Conservation (phyloP, 208 protist genomes). For the Crithidia fasciculata region DNA sequence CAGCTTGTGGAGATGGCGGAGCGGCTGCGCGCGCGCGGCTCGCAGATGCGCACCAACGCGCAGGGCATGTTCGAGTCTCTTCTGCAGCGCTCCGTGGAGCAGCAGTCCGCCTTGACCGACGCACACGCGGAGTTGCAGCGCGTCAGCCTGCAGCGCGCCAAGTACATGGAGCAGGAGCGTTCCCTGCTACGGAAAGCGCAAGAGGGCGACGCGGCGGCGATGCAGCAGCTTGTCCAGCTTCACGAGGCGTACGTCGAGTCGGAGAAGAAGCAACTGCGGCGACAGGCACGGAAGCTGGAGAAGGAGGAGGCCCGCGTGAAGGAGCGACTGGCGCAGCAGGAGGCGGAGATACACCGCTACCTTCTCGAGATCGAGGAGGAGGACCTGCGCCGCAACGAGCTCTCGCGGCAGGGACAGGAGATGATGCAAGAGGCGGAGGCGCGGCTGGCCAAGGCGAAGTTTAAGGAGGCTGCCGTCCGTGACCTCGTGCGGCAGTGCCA, state of each 20-base stretch:
- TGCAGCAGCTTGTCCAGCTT: constrained; percentile 25
- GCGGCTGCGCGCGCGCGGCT: constrained; percentile 32
- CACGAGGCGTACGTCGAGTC: constrained; percentile 29
- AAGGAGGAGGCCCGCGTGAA: constrained; percentile 45
- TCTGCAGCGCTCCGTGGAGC: constrained; percentile 38
- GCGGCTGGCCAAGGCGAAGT: constrained; percentile 44
- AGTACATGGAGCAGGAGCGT: constrained; percentile 33
- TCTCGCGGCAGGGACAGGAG: constrained; percentile 49
- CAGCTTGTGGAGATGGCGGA: constrained; percentile 45
- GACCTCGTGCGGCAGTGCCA: constrained; percentile 45
- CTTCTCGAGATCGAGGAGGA: constrained; percentile 63
- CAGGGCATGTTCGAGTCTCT: constrained; percentile 36
- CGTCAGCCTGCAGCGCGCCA: constrained; percentile 30
- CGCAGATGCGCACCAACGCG: constrained; percentile 19
- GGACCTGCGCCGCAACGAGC: constrained; percentile 41
- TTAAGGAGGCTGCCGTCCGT: constrained; percentile 55
- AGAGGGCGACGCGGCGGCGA: constrained; percentile 15
- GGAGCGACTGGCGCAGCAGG: constrained; percentile 52
- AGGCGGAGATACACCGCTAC: constrained; percentile 60
- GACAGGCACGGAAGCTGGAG: constrained; percentile 37
- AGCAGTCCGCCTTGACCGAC: constrained; percentile 40
- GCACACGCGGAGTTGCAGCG: constrained; percentile 45
- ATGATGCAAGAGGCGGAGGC: constrained; percentile 52
- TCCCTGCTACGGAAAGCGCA: constrained; percentile 14
- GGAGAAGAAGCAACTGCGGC: constrained; percentile 41